Conservation (phyloP, 805 yeast genomes). For the Kodamaea leandrae region DNA sequence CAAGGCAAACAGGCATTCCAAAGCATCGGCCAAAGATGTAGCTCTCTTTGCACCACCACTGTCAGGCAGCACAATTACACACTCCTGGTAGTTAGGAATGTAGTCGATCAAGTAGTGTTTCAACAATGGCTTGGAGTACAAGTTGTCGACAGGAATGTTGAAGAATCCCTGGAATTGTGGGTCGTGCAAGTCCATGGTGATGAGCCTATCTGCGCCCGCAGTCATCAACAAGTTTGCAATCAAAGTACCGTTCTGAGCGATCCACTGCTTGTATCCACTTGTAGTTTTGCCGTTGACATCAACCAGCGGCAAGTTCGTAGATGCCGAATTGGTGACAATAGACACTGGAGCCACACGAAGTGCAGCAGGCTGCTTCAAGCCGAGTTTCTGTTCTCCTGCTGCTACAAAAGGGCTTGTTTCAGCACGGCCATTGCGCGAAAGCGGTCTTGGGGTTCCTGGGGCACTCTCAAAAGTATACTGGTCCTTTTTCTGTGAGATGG, state of each 20-base stretch:
- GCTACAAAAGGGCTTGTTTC: background rate
- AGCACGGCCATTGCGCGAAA: constrained; percentile 23
- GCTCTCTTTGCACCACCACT: constrained; percentile 99
- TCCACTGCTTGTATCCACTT: constrained; percentile 88
- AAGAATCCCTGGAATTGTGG: constrained; percentile 98
- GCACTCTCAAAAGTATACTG: constrained; percentile 49
- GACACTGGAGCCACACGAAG: constrained; percentile 14
- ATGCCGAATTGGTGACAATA: constrained; percentile 33
- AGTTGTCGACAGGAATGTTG: constrained; percentile 92
- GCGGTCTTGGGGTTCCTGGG: constrained; percentile 50
- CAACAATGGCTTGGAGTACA: constrained; percentile 83
- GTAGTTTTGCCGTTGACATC: constrained; percentile 43
- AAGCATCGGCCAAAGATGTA: constrained; percentile 85
- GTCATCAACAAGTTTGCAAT: constrained; percentile 83
- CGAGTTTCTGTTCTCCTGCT: background rate
- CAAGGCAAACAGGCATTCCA: constrained; percentile 87
- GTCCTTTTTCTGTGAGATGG: constrained; percentile 30
- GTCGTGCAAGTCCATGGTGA: constrained; percentile 97
- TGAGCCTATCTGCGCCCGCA: constrained; percentile 95
- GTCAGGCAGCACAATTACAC: constrained; percentile 95
- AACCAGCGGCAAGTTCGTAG: constrained; percentile 27
- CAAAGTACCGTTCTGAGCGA: constrained; percentile 91
- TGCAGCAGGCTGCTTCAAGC: constrained; percentile 5
- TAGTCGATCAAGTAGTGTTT: constrained; percentile 77
- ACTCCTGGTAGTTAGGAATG: constrained; percentile 76